These are phyloP conservation scores for Aspergillus arachidicola DNA, from an alignment of 2,329 filamentous ascomycete genomes.

Conservation along the genomic window DNA sequence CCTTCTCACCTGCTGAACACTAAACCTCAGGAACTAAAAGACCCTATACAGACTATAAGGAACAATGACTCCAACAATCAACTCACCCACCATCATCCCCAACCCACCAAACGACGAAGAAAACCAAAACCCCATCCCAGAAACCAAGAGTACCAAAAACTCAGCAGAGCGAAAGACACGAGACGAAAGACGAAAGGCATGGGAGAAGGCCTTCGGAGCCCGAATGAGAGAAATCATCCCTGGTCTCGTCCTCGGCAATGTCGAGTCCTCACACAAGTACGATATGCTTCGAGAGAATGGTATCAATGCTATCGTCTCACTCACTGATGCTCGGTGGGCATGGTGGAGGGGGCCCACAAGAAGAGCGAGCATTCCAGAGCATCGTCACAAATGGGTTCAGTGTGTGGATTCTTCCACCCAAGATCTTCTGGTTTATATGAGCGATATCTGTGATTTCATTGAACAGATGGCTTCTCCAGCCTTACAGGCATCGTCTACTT, in stretches of 20 bases:
- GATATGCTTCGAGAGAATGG: constrained; percentile 25
- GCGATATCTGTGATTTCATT: no score
- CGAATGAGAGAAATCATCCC: constrained; percentile 28
- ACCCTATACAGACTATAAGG: no score
- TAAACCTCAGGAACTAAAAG: no score
- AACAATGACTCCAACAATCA: no score
- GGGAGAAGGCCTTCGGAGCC: constrained; percentile 19
- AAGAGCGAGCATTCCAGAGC: constrained; percentile 21
- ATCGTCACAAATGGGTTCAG: constrained; percentile 31
- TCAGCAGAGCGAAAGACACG: background rate
- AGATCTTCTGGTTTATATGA: no score
- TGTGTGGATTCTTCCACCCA: no score
- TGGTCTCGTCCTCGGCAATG: constrained; percentile 30
- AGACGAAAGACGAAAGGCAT: constrained; percentile 21
- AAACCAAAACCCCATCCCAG: no score
- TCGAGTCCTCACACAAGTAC: constrained; percentile 23
- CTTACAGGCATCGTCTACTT: no score
- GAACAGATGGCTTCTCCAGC: no score
- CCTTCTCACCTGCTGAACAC: no score
- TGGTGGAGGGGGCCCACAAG: constrained; percentile 25
- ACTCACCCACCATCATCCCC: no score
- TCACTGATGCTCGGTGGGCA: constrained; percentile 26
- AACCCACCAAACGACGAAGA: no score
- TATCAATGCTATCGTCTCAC: constrained; percentile 28
- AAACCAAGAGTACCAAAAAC: background rate